Conservation (phyloP, 768 basidiomycete species). For the Dacryopinax primogenitus region DNA sequence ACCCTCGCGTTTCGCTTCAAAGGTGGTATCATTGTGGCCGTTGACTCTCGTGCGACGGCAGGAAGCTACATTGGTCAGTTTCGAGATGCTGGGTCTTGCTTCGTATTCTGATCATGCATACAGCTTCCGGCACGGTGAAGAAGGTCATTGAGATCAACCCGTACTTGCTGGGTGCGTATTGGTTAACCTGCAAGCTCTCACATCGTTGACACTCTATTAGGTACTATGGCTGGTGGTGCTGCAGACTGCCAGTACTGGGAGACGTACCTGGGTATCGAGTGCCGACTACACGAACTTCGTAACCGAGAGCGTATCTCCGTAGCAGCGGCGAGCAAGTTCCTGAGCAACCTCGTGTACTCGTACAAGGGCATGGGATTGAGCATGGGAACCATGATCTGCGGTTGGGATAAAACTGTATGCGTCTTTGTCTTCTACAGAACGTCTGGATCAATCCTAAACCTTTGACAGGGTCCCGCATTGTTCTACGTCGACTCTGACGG, state of each 20-base stretch:
- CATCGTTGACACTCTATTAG: neutral
- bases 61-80: slow-evolving; percentile 87
- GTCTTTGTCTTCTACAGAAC: neutral
- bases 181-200: neutral
- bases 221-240: slow-evolving; percentile 97
- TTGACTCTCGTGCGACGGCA: slow-evolving; percentile 95
- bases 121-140: slow-evolving; percentile 94
- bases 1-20: slow-evolving; percentile 93
- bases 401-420: slow-evolving; percentile 95
- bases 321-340: slow-evolving; percentile 95
- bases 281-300: slow-evolving; percentile 88
- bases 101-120: neutral
- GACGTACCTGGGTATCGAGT: slow-evolving; percentile 96
- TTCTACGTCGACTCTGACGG: slow-evolving; percentile 99
- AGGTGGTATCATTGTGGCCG: slow-evolving; percentile 97
- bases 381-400: slow-evolving; percentile 99
- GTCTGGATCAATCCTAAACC: neutral
- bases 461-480: slow-evolving; percentile 67
- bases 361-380: slow-evolving; percentile 99
- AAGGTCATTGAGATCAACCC: slow-evolving; percentile 99
- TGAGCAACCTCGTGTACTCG: slow-evolving; percentile 90
- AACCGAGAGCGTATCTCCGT: slow-evolving; percentile 96
- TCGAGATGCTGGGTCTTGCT: neutral
- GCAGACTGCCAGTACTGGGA: slow-evolving; percentile 98
- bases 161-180: slow-evolving; percentile 71